Base-by-base conservation (phyloP, 129 eudicot genomes). In the Sambucus nigra region DNA sequence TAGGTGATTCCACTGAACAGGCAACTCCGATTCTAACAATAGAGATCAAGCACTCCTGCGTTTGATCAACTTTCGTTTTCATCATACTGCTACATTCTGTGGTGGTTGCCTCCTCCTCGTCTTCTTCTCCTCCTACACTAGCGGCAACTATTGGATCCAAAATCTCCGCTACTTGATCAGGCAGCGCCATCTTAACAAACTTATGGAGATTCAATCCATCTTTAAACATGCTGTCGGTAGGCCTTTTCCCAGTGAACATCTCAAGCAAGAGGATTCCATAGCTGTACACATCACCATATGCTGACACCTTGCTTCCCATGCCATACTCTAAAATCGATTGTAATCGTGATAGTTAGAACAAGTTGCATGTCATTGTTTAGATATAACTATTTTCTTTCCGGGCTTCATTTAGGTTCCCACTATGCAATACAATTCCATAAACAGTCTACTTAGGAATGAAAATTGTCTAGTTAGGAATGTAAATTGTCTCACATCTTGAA, bases 1-100 rank as follows among this genome's bases (percentile, higher is more conserved):
- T 39, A 14, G 80, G 75, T 0, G 23, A 38, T 31, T 51, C 61
- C 28, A 16, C 47, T 1, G 75, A 74, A 60, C 80, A 74, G 5
- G 63, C 47, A 16, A 74, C 14, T 23, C 76, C 76, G 22, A 70
- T 57, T 17, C 39, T 29, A 5, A 63, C 5, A 7, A 70, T 18
- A 14, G 70, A 70, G 52, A 32, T 22, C 20, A 70, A 27, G 40
- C 59, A 57, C 17, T 64, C 55, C 23, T 23, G 51, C 40, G 63
- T 40, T 27, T 63, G 53, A 24, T 55, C 53, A 21, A 14, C 59
- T 17, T 28, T 42, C 17, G 38, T 20, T 48, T 61, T 47, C 23
- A 32, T 16, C 57, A 59, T 44, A 22, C 42, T 51, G 28, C 14
- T 9, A 10, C 13, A 11, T 29, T 29, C 41, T 17, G 41, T 61